Evolutionary conservation across 345 rosid species (phyloP).

Genomic region (Brassica juncea): DNA sequence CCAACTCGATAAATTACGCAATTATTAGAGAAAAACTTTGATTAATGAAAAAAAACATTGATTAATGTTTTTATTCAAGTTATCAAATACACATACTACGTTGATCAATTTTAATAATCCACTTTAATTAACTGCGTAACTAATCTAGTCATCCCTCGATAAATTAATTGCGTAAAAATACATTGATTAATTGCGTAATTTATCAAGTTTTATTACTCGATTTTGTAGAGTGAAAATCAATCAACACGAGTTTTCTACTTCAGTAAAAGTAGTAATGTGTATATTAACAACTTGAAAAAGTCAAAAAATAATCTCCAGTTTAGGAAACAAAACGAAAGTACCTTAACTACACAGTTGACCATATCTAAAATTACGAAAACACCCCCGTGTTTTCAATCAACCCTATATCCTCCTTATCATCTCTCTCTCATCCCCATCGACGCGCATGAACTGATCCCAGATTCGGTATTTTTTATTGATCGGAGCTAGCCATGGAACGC

Average conservation of each 20-base stretch:
- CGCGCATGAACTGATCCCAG: conserved; percentile 8
- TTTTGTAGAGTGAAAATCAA: neutral
- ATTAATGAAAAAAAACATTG: neutral
- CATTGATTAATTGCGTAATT: no score
- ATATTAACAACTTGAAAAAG: neutral
- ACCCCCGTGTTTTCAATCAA: conserved; percentile 1
- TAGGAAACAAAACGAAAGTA: neutral
- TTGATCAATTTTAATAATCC: neutral
- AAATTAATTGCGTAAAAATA: no score
- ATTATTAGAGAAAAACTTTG: neutral
- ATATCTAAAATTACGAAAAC: neutral
- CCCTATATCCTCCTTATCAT: neutral
- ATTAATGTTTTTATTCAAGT: no score
- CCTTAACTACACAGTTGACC: neutral
- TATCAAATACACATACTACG: neutral
- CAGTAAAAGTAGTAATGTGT: neutral
- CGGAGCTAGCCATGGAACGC: conserved; percentile 59
- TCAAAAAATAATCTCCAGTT: neutral
- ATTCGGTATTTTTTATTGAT: conserved; percentile 16
- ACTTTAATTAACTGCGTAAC: neutral
- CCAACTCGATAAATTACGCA: neutral
- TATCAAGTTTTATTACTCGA: neutral
- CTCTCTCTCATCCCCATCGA: neutral
- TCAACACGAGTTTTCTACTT: neutral
- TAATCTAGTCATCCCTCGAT: neutral